Evolutionary conservation across 495 filamentous ascomycete genomes (phyloP), one percentile per base, ranked within the genome.

Genomic region (Aspergillus asperescens): DNA sequence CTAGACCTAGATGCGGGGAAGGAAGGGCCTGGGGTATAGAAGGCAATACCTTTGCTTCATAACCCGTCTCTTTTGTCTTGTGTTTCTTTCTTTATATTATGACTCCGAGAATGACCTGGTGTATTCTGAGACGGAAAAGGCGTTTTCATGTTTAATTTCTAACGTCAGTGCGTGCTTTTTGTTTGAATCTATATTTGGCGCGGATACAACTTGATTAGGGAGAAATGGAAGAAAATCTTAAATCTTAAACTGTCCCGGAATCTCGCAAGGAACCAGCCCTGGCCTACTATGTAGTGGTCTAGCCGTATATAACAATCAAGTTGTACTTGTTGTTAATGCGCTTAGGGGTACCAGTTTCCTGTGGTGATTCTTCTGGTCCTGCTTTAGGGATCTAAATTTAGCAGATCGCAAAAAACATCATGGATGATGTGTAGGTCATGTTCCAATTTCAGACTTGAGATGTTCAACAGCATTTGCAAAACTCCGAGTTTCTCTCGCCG

Each of bases 1-100:
- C 72, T 98, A 23, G 86, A 88, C 55, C 82, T 81, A 1, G 83
- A 82, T 50, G 73, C 74, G 4, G 81, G 79, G 8, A 75, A 75
- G 55, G 75, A 75, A 37, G 72, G 77, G 39, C 37, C 64, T 2
- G 66, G 59, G 16, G 64, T 63, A 24, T 71, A 54, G 61, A 43
- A 7, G 4, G 12, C 27, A n/a, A n/a, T 39, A 5, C 41, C 12
- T 40, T 55, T 44, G 31, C 16, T n/a, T 32, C 25, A 43, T 41
- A 16, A 19, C 34, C 9, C 5, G 5, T 34, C 2, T 18, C 29
- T 35, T 29, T 35, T 13, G 5, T 19, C 13, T 48, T 32, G 7
- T 45, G 40, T 52, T 59, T 29, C 16, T 23, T 32, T 24, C 25
- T 44, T 54, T 48, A 40, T 20, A 16, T 61, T 24, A 58, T 55